Evolutionary conservation across 805 yeast species (phyloP), one percentile per base, ranked within the genome.

Genomic region (Lipomyces oligophaga): DNA sequence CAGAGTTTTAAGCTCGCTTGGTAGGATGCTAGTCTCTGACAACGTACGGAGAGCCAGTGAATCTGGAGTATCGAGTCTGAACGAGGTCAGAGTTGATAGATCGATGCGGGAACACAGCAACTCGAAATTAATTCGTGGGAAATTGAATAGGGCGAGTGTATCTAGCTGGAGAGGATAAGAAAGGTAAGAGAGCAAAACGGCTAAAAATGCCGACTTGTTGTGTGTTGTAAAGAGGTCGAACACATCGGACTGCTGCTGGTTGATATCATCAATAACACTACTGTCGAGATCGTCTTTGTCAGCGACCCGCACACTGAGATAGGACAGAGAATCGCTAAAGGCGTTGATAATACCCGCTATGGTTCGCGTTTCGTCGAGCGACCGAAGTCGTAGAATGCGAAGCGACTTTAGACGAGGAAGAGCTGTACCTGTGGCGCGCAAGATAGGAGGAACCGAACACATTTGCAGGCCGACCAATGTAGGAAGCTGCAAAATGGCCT

Each of bases 31-130:
- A 3, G n/a, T 2, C 3, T 25, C 22, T 10, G 50, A 41, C 24
- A 42, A 20, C 20, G 54, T 51, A 4, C 28, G 30, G 19, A 47
- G n/a, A 10, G 39, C 52, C 6, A 28, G 24, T 11, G 27, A 27
- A 30, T 51, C 55, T 53, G 35, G 38, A 10, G 55, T 49, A 18
- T 47, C 43, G 16, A 51, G 27, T n/a, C 55, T 26, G 22, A 51
- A 28, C 3, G 40, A 40, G 24, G 28, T 33, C 16, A 51, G 15
- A 5, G 21, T 8, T 8, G 19, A 4, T 19, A 51, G 41, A n/a
- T 31, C 15, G 25, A 51, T 41, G 20, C 31, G 22, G 11, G 34
- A n/a, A 5, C 54, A 27, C 10, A 51, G 33, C 7, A 36, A 22
- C 10, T 38, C 20, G 20, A 51, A 24, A 30, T 51, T 33, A 2